A percentile compares a stretch with the other conserved stretches of the same genome.
These are phyloP conservation scores for Amanita rubescens DNA, from an alignment of 768 basidiomycete genomes.

Conservation along the genomic window DNA sequence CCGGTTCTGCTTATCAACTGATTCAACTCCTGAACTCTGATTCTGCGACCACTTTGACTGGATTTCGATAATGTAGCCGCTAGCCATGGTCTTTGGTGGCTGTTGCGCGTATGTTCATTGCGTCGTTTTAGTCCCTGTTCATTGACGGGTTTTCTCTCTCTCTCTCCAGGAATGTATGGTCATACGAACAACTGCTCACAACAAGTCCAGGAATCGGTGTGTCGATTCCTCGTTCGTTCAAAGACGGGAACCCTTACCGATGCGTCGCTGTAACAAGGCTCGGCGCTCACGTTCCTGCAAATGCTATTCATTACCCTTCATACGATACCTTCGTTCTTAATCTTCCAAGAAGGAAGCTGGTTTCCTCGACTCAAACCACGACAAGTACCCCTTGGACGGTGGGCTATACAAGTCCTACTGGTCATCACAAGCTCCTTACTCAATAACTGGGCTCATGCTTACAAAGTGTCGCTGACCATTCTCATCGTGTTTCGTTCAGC, in stretches of 20 bases:
- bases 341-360: conserved; percentile 23
- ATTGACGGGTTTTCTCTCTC: neutral
- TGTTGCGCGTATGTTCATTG: conserved; percentile 62
- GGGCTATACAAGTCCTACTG: conserved; percentile 67
- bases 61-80: neutral
- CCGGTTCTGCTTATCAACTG: neutral
- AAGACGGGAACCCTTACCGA: neutral
- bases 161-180: conserved; percentile 58
- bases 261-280: conserved; percentile 34
- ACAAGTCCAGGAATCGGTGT: conserved; percentile 62
- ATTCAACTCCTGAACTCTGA: too few species aligned
- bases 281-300: conserved; percentile 80
- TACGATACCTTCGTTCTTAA: conserved; percentile 57
- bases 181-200: conserved; percentile 67
- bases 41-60: neutral
- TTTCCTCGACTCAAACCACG: conserved; percentile 55
- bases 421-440: conserved; percentile 60
- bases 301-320: conserved; percentile 71
- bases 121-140: neutral
- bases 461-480: conserved; percentile 66
- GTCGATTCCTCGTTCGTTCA: neutral
- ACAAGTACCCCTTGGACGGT: conserved; percentile 58
- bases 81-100: conserved; percentile 69
- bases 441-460: conserved; percentile 79
- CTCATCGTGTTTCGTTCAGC: conserved; percentile 84